Evolutionary conservation across 139 green algal genomes (phyloP).

Genomic region (Raphidocelis subcapitata): DNA sequence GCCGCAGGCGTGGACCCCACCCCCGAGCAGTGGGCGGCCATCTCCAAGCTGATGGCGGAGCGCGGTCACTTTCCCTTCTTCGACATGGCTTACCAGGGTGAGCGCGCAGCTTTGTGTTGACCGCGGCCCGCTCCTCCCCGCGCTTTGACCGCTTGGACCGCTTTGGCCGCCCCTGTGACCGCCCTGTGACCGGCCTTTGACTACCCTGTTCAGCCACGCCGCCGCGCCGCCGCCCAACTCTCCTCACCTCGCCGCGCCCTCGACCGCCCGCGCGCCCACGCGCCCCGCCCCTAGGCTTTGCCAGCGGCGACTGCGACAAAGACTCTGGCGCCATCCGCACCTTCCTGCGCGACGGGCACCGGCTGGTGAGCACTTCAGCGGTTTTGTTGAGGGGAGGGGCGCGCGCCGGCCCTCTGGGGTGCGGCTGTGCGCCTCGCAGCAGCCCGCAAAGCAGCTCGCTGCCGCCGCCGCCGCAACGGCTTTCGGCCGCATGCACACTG

Average conservation of each 20-base stretch:
- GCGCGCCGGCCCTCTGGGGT: too few relatives aligned
- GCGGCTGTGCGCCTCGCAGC: too few relatives aligned
- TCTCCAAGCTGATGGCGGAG: constrained; percentile 66
- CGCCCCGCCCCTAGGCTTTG: constrained; percentile 79
- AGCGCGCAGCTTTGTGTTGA: not conserved
- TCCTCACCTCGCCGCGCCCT: not conserved
- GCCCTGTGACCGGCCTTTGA: too few relatives aligned
- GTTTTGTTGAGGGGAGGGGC: too few relatives aligned
- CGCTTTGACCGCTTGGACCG: too few relatives aligned
- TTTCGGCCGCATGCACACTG: too few relatives aligned
- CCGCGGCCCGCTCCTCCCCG: too few relatives aligned
- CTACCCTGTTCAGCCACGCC: too few relatives aligned
- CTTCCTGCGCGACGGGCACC: constrained; percentile 78
- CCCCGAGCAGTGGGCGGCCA: constrained; percentile 74
- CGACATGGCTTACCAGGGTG: constrained; percentile 93
- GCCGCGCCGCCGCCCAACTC: not conserved
- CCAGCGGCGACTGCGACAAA: constrained; percentile 76
- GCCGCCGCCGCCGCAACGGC: too few relatives aligned
- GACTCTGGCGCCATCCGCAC: constrained; percentile 76
- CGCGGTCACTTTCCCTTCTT: constrained; percentile 87
- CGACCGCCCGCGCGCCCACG: not conserved
- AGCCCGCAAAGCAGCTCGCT: too few relatives aligned
- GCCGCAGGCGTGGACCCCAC: constrained; percentile 86
- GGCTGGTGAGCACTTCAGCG: constrained; percentile 41
- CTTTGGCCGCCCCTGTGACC: too few relatives aligned